Conservation (phyloP, 495 filamentous ascomycete species). For the Penicillium canariense region DNA sequence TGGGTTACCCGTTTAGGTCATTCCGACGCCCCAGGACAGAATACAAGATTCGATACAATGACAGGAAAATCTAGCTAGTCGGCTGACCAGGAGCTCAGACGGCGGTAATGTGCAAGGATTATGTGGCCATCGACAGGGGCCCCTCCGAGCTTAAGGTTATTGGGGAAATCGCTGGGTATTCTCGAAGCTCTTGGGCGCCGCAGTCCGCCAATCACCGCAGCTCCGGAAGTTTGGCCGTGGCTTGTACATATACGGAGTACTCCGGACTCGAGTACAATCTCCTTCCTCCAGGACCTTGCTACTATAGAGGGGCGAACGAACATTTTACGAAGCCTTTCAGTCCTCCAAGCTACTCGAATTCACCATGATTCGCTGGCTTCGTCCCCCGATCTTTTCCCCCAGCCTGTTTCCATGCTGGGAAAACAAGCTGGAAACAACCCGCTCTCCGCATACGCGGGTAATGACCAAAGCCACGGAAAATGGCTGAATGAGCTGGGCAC, state of each 20-base stretch:
- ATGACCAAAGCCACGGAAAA: neutral
- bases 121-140: neutral
- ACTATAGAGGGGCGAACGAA: neutral
- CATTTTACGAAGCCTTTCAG: neutral
- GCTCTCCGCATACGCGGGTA: too few species aligned
- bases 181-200: conserved; percentile 16
- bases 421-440: neutral
- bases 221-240: neutral
- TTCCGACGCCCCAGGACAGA: conserved; percentile 11
- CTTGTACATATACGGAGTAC: too few species aligned
- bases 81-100: conserved; percentile 22
- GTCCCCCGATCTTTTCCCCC: neutral
- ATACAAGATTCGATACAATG: neutral
- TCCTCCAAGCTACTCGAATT: neutral
- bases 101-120: conserved; percentile 1
- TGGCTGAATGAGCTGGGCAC: too few species aligned
- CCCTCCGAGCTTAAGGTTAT: conserved; percentile 16
- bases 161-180: conserved; percentile 18
- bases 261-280: neutral
- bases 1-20: conserved; percentile 23
- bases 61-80: conserved; percentile 18
- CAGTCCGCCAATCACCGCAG: conserved; percentile 16
- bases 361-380: neutral
- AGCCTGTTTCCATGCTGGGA: neutral
- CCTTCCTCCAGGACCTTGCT: neutral